Percentiles rank a stretch among this genome's conserved stretches.
Conservation (phyloP, 1,139 yeast genomes). For the Geotrichum reessii region DNA sequence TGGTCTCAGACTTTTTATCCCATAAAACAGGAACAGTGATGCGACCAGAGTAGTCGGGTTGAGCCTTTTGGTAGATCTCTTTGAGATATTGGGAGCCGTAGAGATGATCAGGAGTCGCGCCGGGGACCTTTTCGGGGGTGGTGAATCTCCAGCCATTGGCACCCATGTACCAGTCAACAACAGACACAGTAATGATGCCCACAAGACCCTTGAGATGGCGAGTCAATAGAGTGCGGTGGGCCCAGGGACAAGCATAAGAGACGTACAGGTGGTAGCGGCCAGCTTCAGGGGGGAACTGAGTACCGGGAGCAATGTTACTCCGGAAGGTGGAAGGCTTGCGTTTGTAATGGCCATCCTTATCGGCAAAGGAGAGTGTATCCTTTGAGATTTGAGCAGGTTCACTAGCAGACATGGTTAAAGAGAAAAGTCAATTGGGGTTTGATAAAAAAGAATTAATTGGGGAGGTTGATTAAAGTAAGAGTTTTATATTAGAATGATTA, state of each 20-base stretch:
- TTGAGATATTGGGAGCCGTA: conserved; percentile 58
- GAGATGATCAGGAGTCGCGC: conserved; percentile 62
- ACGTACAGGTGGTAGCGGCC: conserved; percentile 85
- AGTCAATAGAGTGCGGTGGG: conserved; percentile 76
- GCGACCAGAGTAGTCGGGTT: conserved; percentile 71
- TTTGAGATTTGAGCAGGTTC: conserved; percentile 5
- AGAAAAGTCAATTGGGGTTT: neutral
- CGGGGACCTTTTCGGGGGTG: conserved; percentile 43
- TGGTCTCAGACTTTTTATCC: conserved; percentile 76
- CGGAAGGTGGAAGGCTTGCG: conserved; percentile 41
- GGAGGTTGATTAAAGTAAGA: neutral
- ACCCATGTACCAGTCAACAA: conserved; percentile 87
- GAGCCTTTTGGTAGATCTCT: conserved; percentile 67
- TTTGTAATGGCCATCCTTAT: conserved; percentile 1
- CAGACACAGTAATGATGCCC: conserved; percentile 50
- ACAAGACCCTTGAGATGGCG: conserved; percentile 74
- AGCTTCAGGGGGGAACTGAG: conserved; percentile 65
- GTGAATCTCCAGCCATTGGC: conserved; percentile 80
- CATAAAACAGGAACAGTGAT: conserved; percentile 90
- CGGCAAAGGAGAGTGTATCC: conserved; percentile 5
- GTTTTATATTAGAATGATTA: neutral
- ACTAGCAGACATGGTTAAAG: conserved; percentile 3
- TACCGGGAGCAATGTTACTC: conserved; percentile 57
- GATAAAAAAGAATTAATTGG: no score
- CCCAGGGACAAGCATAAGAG: conserved; percentile 92